Evolutionary conservation across 169 alveolate species (phyloP), one percentile per base, ranked within the genome.

Genomic region (Babesia sp.): DNA sequence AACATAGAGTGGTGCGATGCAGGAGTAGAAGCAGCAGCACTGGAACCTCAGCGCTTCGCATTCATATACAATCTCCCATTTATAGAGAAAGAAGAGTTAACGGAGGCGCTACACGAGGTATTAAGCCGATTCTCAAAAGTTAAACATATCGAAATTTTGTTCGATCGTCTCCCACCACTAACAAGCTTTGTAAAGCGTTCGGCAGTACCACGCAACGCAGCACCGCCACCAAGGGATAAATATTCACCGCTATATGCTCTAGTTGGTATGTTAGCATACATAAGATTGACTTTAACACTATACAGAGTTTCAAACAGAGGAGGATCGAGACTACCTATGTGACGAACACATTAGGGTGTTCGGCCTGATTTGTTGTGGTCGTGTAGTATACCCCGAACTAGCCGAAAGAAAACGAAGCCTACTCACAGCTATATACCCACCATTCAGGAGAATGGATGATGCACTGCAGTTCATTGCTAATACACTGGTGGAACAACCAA

Each of bases 211-310:
- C 63, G 66, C 16, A 69, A 70, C 29, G 34, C 57, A 6, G 61
- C 58, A 6, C 63, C 71, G 26, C 84, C 80, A 12, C 87, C 87
- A 31, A 57, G 68, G 71, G 69, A 79, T 48, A 71, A 79, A 20
- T 79, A 79, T 28, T 79, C 87, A 22, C 87, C 83, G n/a, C 31
- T 79, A 26, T 68, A 79, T 46, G 87, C 87, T 7, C 53, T 79
- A 59, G 83, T 79, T 9, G 86, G 86, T 77, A 60, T 20, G 85
- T 39, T 28, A 0, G 2, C n/a, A 7, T 3, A 34, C 11, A 1
- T 28, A 14, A 1, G 3, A 39, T 12, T 7, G 46, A n/a, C 0
- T 48, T 0, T 48, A 34, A 3, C 4, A 48, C 26, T 41, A 14
- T 3, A 3, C 56, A 44, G 84, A 79, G 41, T 79, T 79, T 39